Evolutionary conservation across 2,329 filamentous ascomycete species (phyloP).

Genomic region (Clonostachys chloroleuca): DNA sequence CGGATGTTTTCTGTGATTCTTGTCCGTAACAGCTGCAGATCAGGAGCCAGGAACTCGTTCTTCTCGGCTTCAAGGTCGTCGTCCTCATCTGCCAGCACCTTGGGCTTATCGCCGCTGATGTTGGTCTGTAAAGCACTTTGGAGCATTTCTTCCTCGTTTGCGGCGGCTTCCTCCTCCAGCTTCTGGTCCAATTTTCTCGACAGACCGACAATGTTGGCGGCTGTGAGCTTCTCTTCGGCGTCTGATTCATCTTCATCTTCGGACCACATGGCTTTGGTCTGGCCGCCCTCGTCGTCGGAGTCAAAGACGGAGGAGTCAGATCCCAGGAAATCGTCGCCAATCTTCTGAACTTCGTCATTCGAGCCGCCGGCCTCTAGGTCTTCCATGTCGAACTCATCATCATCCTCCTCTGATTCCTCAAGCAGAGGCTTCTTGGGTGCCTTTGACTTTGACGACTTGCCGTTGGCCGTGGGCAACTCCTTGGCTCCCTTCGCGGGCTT

Average conservation of each 20-base stretch:
- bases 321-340: slow-evolving; percentile 57
- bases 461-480: slow-evolving; percentile 22
- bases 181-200: slow-evolving; percentile 80
- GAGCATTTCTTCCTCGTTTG: slow-evolving; percentile 80
- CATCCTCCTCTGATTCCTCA: slow-evolving; percentile 41
- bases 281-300: slow-evolving; percentile 59
- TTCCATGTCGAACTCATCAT: slow-evolving; percentile 37
- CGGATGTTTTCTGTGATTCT: slow-evolving; percentile 92
- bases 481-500: slow-evolving; percentile 23
- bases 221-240: slow-evolving; percentile 84
- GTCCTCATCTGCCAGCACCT: slow-evolving; percentile 59
- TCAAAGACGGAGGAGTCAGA: slow-evolving; percentile 60
- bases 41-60: slow-evolving; percentile 70
- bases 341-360: slow-evolving; percentile 30
- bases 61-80: slow-evolving; percentile 54
- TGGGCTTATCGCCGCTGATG: slow-evolving; percentile 72
- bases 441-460: slow-evolving; percentile 23
- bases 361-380: slow-evolving; percentile 39
- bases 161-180: slow-evolving; percentile 71
- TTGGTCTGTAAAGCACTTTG: slow-evolving; percentile 89
- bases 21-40: slow-evolving; percentile 82
- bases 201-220: slow-evolving; percentile 92
- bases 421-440: slow-evolving; percentile 24
- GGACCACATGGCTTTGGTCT: slow-evolving; percentile 73
- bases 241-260: slow-evolving; percentile 91